A percentile compares a stretch with the other conserved stretches of the same genome.
Evolutionary conservation across 1,139 yeast species (phyloP).

Genomic region (Debaryomyces robertsiae): DNA sequence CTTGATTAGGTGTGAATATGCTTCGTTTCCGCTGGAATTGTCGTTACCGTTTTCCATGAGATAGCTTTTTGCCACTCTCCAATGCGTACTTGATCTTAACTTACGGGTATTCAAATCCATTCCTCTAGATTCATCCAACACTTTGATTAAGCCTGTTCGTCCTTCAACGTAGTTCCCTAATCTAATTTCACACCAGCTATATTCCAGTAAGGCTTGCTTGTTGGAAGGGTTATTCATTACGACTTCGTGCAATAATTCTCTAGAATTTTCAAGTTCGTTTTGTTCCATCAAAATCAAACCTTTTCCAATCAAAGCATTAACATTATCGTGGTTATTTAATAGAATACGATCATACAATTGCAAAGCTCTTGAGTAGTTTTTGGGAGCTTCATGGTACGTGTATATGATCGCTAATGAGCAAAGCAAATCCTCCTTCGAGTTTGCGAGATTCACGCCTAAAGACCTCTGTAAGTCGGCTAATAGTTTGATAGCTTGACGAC

Average conservation of each 20-base stretch:
- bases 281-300: constrained; percentile 76
- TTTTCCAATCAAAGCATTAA: constrained; percentile 75
- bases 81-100: constrained; percentile 58
- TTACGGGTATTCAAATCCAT: constrained; percentile 56
- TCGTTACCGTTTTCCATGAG: constrained; percentile 23
- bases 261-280: constrained; percentile 58
- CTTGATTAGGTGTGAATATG: constrained; percentile 57
- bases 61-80: constrained; percentile 73
- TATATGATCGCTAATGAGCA: constrained; percentile 74
- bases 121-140: constrained; percentile 49
- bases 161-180: constrained; percentile 58
- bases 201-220: constrained; percentile 64
- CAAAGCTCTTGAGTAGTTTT: constrained; percentile 75
- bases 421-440: constrained; percentile 61
- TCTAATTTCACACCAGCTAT: constrained; percentile 77
- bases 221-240: constrained; percentile 53
- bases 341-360: constrained; percentile 69
- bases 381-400: constrained; percentile 87
- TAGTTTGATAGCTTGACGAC: constrained; percentile 62
- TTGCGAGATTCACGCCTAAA: constrained; percentile 48
- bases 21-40: constrained; percentile 34
- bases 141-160: constrained; percentile 47
- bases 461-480: constrained; percentile 52
- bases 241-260: constrained; percentile 52
- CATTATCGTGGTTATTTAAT: constrained; percentile 42